Percentiles rank a stretch among this genome's conserved stretches.
phyloP scores from a whole-genome alignment of 2,329 filamentous ascomycete genomes.

The Emmonsiellopsis sp. region DNA sequence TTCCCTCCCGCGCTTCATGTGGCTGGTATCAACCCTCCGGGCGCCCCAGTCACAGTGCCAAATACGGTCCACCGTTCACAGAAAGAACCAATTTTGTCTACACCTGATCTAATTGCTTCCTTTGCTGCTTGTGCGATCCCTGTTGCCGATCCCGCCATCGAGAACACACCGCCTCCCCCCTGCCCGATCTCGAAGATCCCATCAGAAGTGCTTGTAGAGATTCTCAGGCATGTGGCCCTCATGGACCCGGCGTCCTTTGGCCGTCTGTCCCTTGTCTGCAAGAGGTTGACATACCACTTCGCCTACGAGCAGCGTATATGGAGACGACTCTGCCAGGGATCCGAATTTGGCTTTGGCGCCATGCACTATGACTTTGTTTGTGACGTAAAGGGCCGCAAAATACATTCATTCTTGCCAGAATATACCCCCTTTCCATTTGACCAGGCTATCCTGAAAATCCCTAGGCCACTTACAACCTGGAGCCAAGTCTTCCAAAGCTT shows the following conservation, averaged over 20 bases:
- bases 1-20: slow-evolving; percentile 58
- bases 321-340: slow-evolving; percentile 62
- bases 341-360: slow-evolving; percentile 64
- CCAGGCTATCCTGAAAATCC: slow-evolving; percentile 33
- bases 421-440: slow-evolving; percentile 27
- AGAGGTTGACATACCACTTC: slow-evolving; percentile 75
- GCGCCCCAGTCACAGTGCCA: slow-evolving; percentile 43
- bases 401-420: slow-evolving; percentile 22
- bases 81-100: slow-evolving; percentile 42
- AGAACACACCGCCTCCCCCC: slow-evolving; percentile 62
- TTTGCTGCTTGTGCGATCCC: slow-evolving; percentile 65
- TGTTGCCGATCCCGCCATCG: slow-evolving; percentile 56
- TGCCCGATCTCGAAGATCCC: slow-evolving; percentile 72
- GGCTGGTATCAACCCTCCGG: slow-evolving; percentile 35
- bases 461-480: slow-evolving; percentile 41
- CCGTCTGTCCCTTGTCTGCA: slow-evolving; percentile 72
- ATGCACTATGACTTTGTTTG: slow-evolving; percentile 76
- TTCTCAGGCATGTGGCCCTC: slow-evolving; percentile 64
- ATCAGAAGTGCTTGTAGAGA: slow-evolving; percentile 73
- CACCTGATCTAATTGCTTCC: slow-evolving; percentile 61
- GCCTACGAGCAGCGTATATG: slow-evolving; percentile 78
- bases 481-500: slow-evolving; percentile 66
- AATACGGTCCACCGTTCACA: slow-evolving; percentile 49
- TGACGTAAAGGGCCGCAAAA: slow-evolving; percentile 42
- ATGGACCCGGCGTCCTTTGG: slow-evolving; percentile 67